phyloP scores from a whole-genome alignment of 179 eudicot species.

The Gypsophila paniculata region DNA sequence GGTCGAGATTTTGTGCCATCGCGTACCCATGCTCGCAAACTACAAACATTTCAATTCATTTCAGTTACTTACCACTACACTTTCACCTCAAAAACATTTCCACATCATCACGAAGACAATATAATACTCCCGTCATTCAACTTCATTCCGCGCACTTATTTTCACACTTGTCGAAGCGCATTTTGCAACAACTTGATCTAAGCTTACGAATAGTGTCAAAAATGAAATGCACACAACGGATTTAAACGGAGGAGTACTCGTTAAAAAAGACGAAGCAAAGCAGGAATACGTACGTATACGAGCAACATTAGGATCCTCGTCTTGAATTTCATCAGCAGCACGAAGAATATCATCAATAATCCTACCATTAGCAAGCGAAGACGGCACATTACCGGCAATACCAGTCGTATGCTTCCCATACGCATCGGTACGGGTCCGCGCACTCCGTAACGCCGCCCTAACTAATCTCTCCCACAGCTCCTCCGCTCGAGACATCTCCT shows the following conservation, averaged over 20 bases:
- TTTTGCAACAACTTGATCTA: too few species aligned
- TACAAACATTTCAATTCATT: conserved; percentile 32
- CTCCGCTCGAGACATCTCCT: conserved; percentile 90
- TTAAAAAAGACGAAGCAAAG: not conserved
- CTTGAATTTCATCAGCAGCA: conserved; percentile 96
- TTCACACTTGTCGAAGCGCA: too few species aligned
- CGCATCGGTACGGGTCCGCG: conserved; percentile 57
- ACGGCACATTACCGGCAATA: conserved; percentile 87
- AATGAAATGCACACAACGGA: too few species aligned
- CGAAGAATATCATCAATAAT: conserved; percentile 88
- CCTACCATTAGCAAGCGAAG: conserved; percentile 71
- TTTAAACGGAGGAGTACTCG: too few species aligned
- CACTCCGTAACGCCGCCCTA: conserved; percentile 80
- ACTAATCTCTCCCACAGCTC: conserved; percentile 95
- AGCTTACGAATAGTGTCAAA: too few species aligned
- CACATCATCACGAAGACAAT: too few species aligned
- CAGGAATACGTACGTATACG: conserved; percentile 76
- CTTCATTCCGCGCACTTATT: too few species aligned
- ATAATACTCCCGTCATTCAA: too few species aligned
- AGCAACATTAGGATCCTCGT: conserved; percentile 81
- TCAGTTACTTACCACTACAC: too few species aligned
- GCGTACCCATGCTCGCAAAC: conserved; percentile 98
- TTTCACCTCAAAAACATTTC: too few species aligned
- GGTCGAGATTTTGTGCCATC: conserved; percentile 93
- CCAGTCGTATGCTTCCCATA: conserved; percentile 71